A percentile compares a stretch with the other conserved stretches of the same genome.
Conservation (phyloP, 345 rosid genomes). For the Populus davidiana region DNA sequence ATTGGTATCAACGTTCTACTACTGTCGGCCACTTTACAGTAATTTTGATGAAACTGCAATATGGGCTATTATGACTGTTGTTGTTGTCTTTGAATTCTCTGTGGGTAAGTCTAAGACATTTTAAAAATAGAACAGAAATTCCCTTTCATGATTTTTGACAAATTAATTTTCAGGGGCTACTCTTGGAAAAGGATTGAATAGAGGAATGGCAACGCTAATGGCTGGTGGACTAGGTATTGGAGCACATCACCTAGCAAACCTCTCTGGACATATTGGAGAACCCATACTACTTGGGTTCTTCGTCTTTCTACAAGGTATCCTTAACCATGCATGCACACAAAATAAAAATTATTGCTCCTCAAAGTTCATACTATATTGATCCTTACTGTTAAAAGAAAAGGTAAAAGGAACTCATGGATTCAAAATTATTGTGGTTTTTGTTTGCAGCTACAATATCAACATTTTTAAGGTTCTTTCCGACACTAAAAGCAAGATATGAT, state of each 20-base stretch:
- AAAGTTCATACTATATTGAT: background rate
- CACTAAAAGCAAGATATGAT: slow-evolving; percentile 32
- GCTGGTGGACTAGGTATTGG: slow-evolving; percentile 65
- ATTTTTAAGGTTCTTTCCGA: slow-evolving; percentile 33
- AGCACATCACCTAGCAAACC: slow-evolving; percentile 58
- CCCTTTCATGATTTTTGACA: background rate
- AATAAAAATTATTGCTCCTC: background rate
- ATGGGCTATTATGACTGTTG: slow-evolving; percentile 48
- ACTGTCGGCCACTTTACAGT: slow-evolving; percentile 24
- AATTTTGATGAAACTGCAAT: slow-evolving; percentile 28
- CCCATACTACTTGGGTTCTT: slow-evolving; percentile 64
- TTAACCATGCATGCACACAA: background rate
- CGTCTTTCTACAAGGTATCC: slow-evolving; percentile 57
- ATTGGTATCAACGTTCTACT: slow-evolving; percentile 40
- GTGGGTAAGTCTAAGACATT: slow-evolving; percentile 28
- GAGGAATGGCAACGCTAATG: slow-evolving; percentile 62
- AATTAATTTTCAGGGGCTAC: slow-evolving; percentile 53
- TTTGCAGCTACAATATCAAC: slow-evolving; percentile 25
- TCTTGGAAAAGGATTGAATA: slow-evolving; percentile 63
- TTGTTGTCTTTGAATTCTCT: slow-evolving; percentile 36
- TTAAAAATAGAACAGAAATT: background rate
- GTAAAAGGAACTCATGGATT: background rate
- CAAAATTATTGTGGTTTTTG: background rate
- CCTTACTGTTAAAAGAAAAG: background rate
- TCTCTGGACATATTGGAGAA: slow-evolving; percentile 51